Evolutionary conservation across 1,284 basidiomycete species (phyloP).

Genomic region (Fomitopsis palustris): DNA sequence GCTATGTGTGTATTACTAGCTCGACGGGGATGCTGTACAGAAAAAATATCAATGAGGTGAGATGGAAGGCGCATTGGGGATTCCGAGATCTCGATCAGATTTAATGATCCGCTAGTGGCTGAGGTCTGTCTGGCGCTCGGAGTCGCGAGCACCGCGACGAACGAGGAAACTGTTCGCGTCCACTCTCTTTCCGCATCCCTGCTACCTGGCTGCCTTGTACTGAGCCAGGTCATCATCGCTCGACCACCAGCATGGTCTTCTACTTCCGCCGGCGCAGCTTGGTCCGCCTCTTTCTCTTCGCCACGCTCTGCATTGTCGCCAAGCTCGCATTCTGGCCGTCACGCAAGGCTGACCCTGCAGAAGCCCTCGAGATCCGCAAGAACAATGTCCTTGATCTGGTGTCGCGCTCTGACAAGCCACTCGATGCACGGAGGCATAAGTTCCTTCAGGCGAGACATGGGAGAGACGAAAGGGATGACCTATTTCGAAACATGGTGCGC

Average conservation of each 20-base stretch:
- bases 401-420: conserved; percentile 74
- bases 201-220: background rate
- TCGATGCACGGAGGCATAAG: conserved; percentile 84
- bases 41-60: no score
- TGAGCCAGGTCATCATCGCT: background rate
- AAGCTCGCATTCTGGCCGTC: conserved; percentile 47
- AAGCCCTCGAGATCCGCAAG: conserved; percentile 59
- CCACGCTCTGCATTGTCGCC: conserved; percentile 29
- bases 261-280: conserved; percentile 34
- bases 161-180: background rate
- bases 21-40: no score
- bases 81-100: no score
- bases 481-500: conserved; percentile 71
- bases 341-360: conserved; percentile 28
- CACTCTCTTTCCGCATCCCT: background rate
- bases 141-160: no score
- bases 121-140: no score
- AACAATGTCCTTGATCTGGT: conserved; percentile 86
- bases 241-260: conserved; percentile 27
- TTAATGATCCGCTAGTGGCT: no score
- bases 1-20: no score
- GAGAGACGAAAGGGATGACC: conserved; percentile 76
- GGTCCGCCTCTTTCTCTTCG: conserved; percentile 31
- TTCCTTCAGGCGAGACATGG: conserved; percentile 87
- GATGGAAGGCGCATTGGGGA: no score